Conservation (phyloP, 768 basidiomycete genomes). For the Calocera cornea region DNA sequence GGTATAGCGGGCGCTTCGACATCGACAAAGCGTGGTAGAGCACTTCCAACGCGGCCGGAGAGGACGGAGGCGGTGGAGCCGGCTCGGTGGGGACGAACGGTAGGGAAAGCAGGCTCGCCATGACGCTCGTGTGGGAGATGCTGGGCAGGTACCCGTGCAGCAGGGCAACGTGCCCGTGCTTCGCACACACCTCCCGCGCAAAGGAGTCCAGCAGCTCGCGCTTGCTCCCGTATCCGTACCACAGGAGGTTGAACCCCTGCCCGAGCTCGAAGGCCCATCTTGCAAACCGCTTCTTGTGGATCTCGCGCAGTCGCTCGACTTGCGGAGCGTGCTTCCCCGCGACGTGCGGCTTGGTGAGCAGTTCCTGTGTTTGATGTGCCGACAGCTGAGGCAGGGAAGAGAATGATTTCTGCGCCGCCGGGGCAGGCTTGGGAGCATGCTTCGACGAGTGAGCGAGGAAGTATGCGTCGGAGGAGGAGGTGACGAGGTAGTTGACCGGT, state of each 20-base stretch:
- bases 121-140: conserved; percentile 52
- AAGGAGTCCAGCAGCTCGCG: conserved; percentile 60
- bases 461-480: conserved; percentile 75
- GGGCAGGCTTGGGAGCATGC: conserved; percentile 43
- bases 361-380: conserved; percentile 45
- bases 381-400: conserved; percentile 61
- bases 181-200: conserved; percentile 42
- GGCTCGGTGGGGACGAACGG: conserved; percentile 40
- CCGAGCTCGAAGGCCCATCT: conserved; percentile 58
- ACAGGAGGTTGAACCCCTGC: conserved; percentile 75
- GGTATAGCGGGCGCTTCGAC: conserved; percentile 42
- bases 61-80: conserved; percentile 27
- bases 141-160: conserved; percentile 66
- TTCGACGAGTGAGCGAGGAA: conserved; percentile 34
- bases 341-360: conserved; percentile 20
- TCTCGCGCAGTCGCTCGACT: conserved; percentile 19
- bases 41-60: conserved; percentile 3
- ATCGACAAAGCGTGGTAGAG: conserved; percentile 16
- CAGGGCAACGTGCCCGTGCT: conserved; percentile 56
- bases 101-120: conserved; percentile 10
- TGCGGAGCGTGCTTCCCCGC: conserved; percentile 21
- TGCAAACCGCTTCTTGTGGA: conserved; percentile 34
- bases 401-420: conserved; percentile 70
- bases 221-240: conserved; percentile 88
- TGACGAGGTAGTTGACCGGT: conserved; percentile 31